Evolutionary conservation across 108 stramenopile species (phyloP), one percentile per base, ranked within the genome.

Genomic region (Asterionellopsis glacialis): DNA sequence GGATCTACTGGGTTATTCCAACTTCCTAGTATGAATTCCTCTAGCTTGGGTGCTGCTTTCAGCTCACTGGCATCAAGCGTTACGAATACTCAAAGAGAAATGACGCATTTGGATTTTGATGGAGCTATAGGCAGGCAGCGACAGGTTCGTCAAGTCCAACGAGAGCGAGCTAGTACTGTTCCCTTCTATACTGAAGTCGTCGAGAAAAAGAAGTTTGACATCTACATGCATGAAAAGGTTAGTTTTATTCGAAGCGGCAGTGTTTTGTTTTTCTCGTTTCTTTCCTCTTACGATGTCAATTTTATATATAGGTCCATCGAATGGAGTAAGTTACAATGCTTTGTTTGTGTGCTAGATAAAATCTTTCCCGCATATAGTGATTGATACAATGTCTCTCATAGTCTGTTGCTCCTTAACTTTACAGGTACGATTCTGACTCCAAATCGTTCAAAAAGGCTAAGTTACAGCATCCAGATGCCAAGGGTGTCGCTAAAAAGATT

Each of bases 21-120:
- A 1, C 54, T 51, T 41, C 82, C 82, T 11, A 65, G 69, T 10
- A 47, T 80, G 28, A 61, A 72, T 28, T 49, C 65, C 9, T 48
- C 62, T 33, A 68, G 64, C 0, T 61, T 83, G 13, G 74, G 69
- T 9, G 22, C 49, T 39, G 55, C 67, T 25, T 59, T 83, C 21
- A 65, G 72, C 10, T 48, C 28, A 19, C 38, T 74, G 9, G 75
- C 73, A 5, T 59, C 79, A 22, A 69, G 72, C 23, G 47, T 80
- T 0, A 72, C 73, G 11, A 43, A 65, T 21, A 65, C 77, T 12
- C 74, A 72, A 61, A 80, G 73, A 0, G 76, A 77, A 47, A 74
- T 83, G 69, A 80, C 73, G 11, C 5, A 12, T 3, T 9, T 28
- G 3, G 28, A 2, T 40, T 13, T 25, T 4, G 68, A 77, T 39